Evolutionary conservation across 805 yeast species (phyloP).

Genomic region (Kuraishia hungarica): DNA sequence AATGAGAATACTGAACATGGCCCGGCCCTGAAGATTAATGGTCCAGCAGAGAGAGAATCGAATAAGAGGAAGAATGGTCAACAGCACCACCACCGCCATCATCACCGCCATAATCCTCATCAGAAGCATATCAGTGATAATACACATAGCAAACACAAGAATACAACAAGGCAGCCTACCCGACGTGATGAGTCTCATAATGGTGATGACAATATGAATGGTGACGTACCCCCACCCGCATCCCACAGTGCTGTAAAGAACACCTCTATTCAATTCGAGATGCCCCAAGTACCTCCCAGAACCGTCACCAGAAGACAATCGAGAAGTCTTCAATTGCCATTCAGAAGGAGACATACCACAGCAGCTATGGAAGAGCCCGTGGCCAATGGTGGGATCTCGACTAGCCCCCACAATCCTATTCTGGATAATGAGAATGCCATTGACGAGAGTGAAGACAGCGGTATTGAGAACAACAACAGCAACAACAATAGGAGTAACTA

Average conservation of each 20-base stretch:
- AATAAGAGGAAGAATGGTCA: conserved; percentile 9
- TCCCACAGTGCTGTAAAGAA: neutral
- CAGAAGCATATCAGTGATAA: neutral
- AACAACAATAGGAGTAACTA: neutral
- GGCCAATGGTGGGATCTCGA: neutral
- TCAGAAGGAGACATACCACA: neutral
- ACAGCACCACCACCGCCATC: conserved; percentile 2
- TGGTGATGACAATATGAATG: neutral
- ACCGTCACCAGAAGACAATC: neutral
- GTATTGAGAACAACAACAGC: neutral
- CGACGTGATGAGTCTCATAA: neutral
- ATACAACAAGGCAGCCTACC: neutral
- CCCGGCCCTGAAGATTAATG: conserved; percentile 67
- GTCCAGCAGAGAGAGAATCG: conserved; percentile 66
- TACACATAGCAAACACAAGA: neutral
- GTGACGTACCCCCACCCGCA: neutral
- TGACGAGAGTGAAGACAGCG: neutral
- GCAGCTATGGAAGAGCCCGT: neutral
- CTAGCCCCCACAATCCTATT: neutral
- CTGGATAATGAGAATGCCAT: neutral
- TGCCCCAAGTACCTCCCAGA: conserved; percentile 7
- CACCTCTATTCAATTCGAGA: conserved; percentile 12
- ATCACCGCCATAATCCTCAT: neutral
- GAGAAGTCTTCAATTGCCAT: neutral
- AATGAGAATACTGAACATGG: conserved; percentile 46